phyloP scores from a whole-genome alignment of 2,329 filamentous ascomycete genomes.

The Xylariaceae sp. region DNA sequence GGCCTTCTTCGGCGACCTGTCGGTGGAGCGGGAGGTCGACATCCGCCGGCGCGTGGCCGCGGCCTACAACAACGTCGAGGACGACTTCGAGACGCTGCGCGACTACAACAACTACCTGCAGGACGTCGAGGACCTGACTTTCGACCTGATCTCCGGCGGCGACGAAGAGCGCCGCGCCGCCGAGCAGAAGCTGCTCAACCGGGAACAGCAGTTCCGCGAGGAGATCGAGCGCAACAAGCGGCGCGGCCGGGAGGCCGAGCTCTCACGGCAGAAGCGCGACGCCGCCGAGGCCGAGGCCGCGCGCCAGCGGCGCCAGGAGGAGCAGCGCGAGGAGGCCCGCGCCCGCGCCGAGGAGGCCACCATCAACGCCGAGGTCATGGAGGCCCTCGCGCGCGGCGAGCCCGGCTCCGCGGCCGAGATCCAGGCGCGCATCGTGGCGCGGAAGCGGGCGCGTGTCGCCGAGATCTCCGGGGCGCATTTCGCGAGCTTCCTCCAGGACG shows the following conservation, averaged over 20 bases:
- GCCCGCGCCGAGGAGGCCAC: conserved; percentile 69
- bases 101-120: conserved; percentile 96
- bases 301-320: conserved; percentile 65
- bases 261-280: conserved; percentile 60
- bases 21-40: conserved; percentile 91
- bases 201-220: conserved; percentile 74
- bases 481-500: conserved; percentile 33
- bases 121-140: conserved; percentile 86
- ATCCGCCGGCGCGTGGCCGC: conserved; percentile 78
- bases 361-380: conserved; percentile 71
- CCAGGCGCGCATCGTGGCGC: conserved; percentile 68
- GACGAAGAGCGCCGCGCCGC: conserved; percentile 64
- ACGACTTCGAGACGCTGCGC: conserved; percentile 84
- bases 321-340: conserved; percentile 71
- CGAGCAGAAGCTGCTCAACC: conserved; percentile 58
- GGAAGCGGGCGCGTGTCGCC: conserved; percentile 72
- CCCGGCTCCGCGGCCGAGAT: conserved; percentile 64
- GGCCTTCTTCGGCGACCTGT: conserved; percentile 88
- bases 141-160: conserved; percentile 78
- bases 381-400: conserved; percentile 68
- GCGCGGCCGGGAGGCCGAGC: conserved; percentile 61
- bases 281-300: conserved; percentile 70
- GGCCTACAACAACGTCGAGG: conserved; percentile 86
- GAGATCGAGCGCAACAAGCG: conserved; percentile 68
- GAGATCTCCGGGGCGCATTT: conserved; percentile 47